Evolutionary conservation across 1,284 basidiomycete genomes (phyloP).

Genomic region (Ganoderma resinaceum): DNA sequence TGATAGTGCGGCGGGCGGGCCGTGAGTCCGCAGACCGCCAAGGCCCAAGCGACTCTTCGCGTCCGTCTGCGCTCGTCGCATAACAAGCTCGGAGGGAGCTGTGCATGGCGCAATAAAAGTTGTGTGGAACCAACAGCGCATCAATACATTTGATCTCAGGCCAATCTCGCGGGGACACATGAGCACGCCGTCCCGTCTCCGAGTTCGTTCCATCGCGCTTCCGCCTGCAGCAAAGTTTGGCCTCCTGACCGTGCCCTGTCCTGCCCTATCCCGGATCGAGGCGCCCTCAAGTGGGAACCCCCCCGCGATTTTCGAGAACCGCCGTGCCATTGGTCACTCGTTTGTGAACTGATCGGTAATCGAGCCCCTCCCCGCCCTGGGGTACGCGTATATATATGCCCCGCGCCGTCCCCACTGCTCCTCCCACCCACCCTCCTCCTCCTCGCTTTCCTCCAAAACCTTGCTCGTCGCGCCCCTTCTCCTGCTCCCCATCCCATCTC

Average conservation of each 20-base stretch:
- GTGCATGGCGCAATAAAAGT: background rate
- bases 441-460: background rate
- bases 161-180: conserved; percentile 22
- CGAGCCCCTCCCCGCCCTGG: conserved; percentile 6
- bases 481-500: background rate
- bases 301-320: background rate
- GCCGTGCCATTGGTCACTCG: background rate
- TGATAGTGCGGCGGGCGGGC: background rate
- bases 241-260: conserved; percentile 24
- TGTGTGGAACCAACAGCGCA: conserved; percentile 1
- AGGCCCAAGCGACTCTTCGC: background rate
- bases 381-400: conserved; percentile 25
- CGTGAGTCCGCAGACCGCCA: background rate
- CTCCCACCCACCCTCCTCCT: background rate
- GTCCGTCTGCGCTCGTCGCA: background rate
- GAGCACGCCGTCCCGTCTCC: conserved; percentile 16
- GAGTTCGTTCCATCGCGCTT: conserved; percentile 24
- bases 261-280: conserved; percentile 22
- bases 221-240: conserved; percentile 11
- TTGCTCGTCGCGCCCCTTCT: conserved; percentile 2
- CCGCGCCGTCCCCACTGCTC: background rate
- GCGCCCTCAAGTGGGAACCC: conserved; percentile 4
- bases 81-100: background rate
- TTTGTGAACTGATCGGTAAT: conserved; percentile 25
- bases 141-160: conserved; percentile 19